Evolutionary conservation across 116 monocot species (phyloP).

Genomic region (Cymodocea nodosa): DNA sequence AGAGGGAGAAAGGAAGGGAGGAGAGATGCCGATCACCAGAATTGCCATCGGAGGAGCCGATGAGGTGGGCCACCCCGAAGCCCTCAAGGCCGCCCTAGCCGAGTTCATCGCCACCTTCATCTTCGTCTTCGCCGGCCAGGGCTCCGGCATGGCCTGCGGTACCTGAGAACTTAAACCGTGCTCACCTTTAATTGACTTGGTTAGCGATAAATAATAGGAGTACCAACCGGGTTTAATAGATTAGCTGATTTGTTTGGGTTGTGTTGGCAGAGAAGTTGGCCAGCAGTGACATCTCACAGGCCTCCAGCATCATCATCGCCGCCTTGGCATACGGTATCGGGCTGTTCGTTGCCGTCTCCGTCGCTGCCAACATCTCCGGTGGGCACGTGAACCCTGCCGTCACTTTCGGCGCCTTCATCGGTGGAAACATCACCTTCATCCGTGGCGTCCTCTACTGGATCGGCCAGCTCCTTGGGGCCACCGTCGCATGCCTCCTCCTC

Average conservation of each 20-base stretch:
- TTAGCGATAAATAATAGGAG: too few species aligned
- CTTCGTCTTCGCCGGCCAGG: slow-evolving; percentile 25
- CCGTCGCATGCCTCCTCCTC: slow-evolving; percentile 21
- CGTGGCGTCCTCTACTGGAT: slow-evolving; percentile 24
- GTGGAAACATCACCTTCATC: slow-evolving; percentile 21
- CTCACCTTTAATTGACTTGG: too few species aligned
- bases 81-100: slow-evolving; percentile 14
- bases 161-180: neutral
- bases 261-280: slow-evolving; percentile 8
- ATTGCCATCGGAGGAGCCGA: slow-evolving; percentile 8
- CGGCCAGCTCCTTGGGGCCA: slow-evolving; percentile 24
- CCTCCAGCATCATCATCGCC: slow-evolving; percentile 6
- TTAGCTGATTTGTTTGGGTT: too few species aligned
- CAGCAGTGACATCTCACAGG: too few species aligned
- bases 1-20: too few species aligned
- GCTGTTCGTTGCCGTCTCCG: slow-evolving; percentile 20
- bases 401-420: slow-evolving; percentile 23
- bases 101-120: slow-evolving; percentile 26
- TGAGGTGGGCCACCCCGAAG: slow-evolving; percentile 13
- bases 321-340: too few species aligned
- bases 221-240: too few species aligned
- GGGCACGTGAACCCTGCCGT: slow-evolving; percentile 28
- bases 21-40: slow-evolving; percentile 15
- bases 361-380: slow-evolving; percentile 25
- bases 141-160: slow-evolving; percentile 24